These are phyloP conservation scores for Rhododendron molle DNA, from an alignment of 148 eudicot species.

Conservation along the genomic window DNA sequence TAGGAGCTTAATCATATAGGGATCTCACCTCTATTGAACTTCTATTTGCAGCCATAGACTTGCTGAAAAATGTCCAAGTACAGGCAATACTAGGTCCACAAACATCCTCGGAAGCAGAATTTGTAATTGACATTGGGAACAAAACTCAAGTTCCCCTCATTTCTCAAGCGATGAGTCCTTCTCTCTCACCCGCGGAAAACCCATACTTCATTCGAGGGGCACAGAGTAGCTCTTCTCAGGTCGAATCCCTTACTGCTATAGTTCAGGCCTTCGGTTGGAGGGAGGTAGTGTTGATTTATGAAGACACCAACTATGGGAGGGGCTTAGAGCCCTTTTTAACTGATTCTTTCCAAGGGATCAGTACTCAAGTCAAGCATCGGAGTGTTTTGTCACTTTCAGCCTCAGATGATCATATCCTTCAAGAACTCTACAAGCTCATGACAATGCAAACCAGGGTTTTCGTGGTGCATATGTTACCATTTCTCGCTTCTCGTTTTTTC, in stretches of 20 bases:
- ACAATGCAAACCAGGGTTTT: slow-evolving; percentile 62
- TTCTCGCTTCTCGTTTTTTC: slow-evolving; percentile 47
- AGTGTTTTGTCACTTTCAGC: slow-evolving; percentile 41
- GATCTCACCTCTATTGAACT: background rate
- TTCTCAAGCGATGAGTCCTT: slow-evolving; percentile 55
- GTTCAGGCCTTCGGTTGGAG: slow-evolving; percentile 62
- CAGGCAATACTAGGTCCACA: slow-evolving; percentile 62
- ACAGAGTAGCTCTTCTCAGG: slow-evolving; percentile 38
- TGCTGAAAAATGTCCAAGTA: slow-evolving; percentile 48
- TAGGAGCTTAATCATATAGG: background rate
- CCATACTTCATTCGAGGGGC: slow-evolving; percentile 60
- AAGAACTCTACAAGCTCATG: slow-evolving; percentile 49
- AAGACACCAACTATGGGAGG: slow-evolving; percentile 41
- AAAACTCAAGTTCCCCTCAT: slow-evolving; percentile 55
- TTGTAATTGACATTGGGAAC: slow-evolving; percentile 40
- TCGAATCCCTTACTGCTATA: slow-evolving; percentile 42
- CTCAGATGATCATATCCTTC: slow-evolving; percentile 33
- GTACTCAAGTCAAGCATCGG: slow-evolving; percentile 28
- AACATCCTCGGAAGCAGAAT: slow-evolving; percentile 51
- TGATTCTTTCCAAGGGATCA: slow-evolving; percentile 28
- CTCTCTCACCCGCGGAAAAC: slow-evolving; percentile 35
- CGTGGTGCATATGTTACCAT: slow-evolving; percentile 51
- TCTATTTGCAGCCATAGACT: slow-evolving; percentile 40
- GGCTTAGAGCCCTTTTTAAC: slow-evolving; percentile 45
- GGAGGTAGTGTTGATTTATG: slow-evolving; percentile 46